Percentiles rank a stretch among this genome's conserved stretches.
Conservation (phyloP, 2,329 filamentous ascomycete genomes). For the Trichoderma lentiforme region DNA sequence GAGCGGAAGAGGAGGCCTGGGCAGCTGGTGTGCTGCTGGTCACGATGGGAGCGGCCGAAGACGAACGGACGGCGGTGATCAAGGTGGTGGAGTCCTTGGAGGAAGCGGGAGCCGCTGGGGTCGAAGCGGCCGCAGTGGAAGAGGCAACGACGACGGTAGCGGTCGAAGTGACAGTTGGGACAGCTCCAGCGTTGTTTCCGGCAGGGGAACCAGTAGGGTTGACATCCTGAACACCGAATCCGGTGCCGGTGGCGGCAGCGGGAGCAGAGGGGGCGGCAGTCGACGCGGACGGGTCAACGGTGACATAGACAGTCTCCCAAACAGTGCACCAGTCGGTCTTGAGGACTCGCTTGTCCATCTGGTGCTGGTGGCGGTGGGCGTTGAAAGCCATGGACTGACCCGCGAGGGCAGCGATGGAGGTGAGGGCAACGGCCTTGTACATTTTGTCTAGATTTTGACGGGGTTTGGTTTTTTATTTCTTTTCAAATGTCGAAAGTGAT, state of each 20-base stretch:
- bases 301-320: slow-evolving; percentile 38
- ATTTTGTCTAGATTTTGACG: slow-evolving; percentile 32
- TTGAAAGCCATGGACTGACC: slow-evolving; percentile 43
- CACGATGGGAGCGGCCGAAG: slow-evolving; percentile 7
- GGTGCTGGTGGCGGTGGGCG: slow-evolving; percentile 41
- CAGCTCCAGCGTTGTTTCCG: not conserved
- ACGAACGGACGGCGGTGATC: slow-evolving; percentile 26
- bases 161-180: not conserved
- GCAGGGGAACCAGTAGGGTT: not conserved
- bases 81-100: slow-evolving; percentile 24
- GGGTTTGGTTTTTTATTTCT: slow-evolving; percentile 9
- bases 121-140: slow-evolving; percentile 5
- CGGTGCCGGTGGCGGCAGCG: slow-evolving; percentile 4
- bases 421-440: slow-evolving; percentile 43
- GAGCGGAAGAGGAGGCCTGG: not conserved
- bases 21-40: not conserved
- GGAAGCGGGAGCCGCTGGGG: slow-evolving; percentile 16
- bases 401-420: slow-evolving; percentile 42
- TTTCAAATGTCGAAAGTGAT: slow-evolving; percentile 9
- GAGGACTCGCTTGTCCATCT: slow-evolving; percentile 32
- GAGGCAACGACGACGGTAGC: slow-evolving; percentile 6
- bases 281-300: slow-evolving; percentile 24
- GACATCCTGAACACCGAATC: slow-evolving; percentile 14
- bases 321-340: slow-evolving; percentile 42
- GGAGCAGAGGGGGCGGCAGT: slow-evolving; percentile 8